Evolutionary conservation across 1,139 yeast species (phyloP).

Genomic region (Yamadazyma diddensiae): DNA sequence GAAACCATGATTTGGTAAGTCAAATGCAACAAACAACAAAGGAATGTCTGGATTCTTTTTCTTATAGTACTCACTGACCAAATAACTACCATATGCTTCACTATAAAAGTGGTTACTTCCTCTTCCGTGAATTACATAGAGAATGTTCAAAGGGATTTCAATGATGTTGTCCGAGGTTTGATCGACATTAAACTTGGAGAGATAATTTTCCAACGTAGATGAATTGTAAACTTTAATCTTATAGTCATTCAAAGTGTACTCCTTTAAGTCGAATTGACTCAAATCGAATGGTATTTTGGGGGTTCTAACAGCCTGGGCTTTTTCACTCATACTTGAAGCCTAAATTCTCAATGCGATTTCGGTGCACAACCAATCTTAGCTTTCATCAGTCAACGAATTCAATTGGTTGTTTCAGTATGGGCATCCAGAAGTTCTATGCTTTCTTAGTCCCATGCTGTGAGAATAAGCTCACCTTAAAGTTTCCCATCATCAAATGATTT

Average conservation of each 20-base stretch:
- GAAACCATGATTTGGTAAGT: constrained; percentile 60
- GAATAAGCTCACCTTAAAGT: too few species aligned
- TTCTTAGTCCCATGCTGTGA: too few species aligned
- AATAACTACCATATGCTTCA: constrained; percentile 30
- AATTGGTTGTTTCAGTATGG: too few species aligned
- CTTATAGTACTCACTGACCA: constrained; percentile 25
- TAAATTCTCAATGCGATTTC: too few species aligned
- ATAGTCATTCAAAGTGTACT: constrained; percentile 32
- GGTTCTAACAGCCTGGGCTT: not conserved
- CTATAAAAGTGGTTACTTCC: constrained; percentile 26
- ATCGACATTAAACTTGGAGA: constrained; percentile 12
- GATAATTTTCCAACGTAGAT: constrained; percentile 23
- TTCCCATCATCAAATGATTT: too few species aligned
- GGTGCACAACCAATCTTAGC: too few species aligned
- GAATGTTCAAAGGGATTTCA: constrained; percentile 33
- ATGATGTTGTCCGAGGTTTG: constrained; percentile 10
- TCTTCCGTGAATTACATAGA: constrained; percentile 42
- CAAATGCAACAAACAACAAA: constrained; percentile 53
- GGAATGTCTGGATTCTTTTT: constrained; percentile 21
- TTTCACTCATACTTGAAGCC: not conserved
- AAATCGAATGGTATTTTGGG: constrained; percentile 16
- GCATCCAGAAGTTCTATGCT: too few species aligned
- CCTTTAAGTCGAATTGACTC: constrained; percentile 21
- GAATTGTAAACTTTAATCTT: constrained; percentile 34
- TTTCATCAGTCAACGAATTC: too few species aligned